phyloP scores from a whole-genome alignment of 805 yeast species.

The Sugiyamaella lignohabitans region DNA sequence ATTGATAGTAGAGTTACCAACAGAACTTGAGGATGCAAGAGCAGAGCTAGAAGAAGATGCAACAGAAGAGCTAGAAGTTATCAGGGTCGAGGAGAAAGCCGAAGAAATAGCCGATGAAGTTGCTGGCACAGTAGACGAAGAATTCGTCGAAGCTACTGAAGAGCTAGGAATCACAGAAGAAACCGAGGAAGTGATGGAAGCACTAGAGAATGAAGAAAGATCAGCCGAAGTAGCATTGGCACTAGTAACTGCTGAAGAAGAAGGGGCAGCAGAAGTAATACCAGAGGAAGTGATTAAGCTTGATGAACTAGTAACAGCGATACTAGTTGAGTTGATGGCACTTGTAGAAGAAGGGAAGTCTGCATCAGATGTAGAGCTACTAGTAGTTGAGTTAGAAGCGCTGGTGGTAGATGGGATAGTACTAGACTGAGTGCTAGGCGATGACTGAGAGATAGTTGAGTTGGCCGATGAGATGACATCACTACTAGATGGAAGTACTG shows the following conservation, averaged over 20 bases:
- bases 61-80: neutral
- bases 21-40: neutral
- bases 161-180: neutral
- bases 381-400: conserved; percentile 1
- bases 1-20: conserved; percentile 4
- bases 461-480: neutral
- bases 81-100: conserved; percentile 3
- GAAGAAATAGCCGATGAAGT: neutral
- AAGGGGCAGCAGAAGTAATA: conserved; percentile 1
- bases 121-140: conserved; percentile 3
- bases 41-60: conserved; percentile 2
- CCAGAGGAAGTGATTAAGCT: neutral
- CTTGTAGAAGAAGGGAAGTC: neutral
- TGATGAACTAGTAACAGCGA: conserved; percentile 1
- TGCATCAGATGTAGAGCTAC: neutral
- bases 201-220: conserved; percentile 1
- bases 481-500: neutral
- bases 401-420: neutral
- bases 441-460: neutral
- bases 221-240: conserved; percentile 3
- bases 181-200: neutral
- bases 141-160: neutral
- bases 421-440: conserved; percentile 1
- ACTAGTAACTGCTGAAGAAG: neutral
- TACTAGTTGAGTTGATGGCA: neutral